phyloP scores from a whole-genome alignment of 805 yeast genomes.

The Candida golubevii region DNA sequence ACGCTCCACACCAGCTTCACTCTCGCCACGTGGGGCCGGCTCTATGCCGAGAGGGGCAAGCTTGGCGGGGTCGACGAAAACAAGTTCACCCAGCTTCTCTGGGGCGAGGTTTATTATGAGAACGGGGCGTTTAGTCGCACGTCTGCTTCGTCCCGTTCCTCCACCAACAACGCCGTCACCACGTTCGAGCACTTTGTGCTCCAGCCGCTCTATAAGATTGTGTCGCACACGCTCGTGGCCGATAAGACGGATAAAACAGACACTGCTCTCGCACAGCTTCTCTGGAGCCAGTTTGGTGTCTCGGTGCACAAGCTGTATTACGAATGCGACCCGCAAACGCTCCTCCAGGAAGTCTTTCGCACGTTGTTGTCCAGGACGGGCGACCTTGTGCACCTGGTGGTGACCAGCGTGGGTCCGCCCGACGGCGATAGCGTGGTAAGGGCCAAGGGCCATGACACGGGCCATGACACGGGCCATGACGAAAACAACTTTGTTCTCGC shows the following conservation, averaged over 20 bases:
- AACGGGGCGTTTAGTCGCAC: conserved; percentile 40
- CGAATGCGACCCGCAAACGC: conserved; percentile 53
- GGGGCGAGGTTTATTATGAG: conserved; percentile 72
- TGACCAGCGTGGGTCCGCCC: conserved; percentile 18
- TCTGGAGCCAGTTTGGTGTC: conserved; percentile 49
- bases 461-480: conserved; percentile 27
- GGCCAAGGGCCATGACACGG: conserved; percentile 8
- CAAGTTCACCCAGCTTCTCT: conserved; percentile 51
- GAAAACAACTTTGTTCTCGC: conserved; percentile 15
- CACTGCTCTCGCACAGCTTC: conserved; percentile 34
- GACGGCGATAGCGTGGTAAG: not conserved
- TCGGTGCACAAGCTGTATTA: conserved; percentile 36
- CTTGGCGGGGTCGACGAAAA: conserved; percentile 18
- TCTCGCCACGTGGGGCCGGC: conserved; percentile 55
- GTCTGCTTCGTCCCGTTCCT: conserved; percentile 11
- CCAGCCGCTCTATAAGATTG: conserved; percentile 75
- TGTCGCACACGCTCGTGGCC: conserved; percentile 55
- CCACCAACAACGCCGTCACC: conserved; percentile 21
- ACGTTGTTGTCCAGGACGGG: conserved; percentile 47
- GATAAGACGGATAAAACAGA: conserved; percentile 28
- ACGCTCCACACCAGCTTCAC: conserved; percentile 61
- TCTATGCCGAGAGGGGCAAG: conserved; percentile 26
- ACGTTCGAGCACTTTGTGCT: conserved; percentile 65
- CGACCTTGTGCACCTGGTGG: conserved; percentile 52
- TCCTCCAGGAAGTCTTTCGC: conserved; percentile 52